These are phyloP conservation scores for Rhizopogon vinicolor DNA, from an alignment of 768 basidiomycete species.

Conservation along the genomic window DNA sequence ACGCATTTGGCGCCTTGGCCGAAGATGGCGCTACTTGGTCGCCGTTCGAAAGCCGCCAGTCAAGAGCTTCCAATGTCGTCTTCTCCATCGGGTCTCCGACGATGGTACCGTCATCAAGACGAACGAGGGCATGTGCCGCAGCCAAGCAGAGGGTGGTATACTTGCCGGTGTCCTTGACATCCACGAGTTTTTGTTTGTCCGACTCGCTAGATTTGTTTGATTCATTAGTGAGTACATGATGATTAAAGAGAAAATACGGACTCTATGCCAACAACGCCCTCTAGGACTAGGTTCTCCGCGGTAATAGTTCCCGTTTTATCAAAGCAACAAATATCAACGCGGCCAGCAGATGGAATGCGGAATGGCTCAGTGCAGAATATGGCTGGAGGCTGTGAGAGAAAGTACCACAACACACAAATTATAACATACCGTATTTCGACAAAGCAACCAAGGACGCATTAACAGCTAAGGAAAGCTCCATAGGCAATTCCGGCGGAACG, in stretches of 20 bases:
- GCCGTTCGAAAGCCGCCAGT: conserved; percentile 79
- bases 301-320: conserved; percentile 99
- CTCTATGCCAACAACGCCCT: conserved; percentile 91
- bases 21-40: conserved; percentile 64
- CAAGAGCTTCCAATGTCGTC: conserved; percentile 85
- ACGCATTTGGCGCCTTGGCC: conserved; percentile 47
- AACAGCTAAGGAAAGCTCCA: conserved; percentile 95
- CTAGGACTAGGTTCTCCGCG: conserved; percentile 89
- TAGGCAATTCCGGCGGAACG: conserved; percentile 95
- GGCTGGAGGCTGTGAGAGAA: conserved; percentile 41
- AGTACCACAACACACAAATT: neutral
- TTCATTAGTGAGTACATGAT: neutral
- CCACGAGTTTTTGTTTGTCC: conserved; percentile 63
- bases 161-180: conserved; percentile 69
- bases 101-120: conserved; percentile 88
- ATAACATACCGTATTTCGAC: conserved; percentile 77
- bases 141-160: conserved; percentile 88
- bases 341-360: conserved; percentile 92
- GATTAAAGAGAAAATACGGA: conserved; percentile 35
- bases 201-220: conserved; percentile 35
- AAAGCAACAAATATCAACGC: conserved; percentile 98
- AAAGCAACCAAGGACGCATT: conserved; percentile 92
- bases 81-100: conserved; percentile 99
- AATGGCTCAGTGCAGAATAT: conserved; percentile 99
- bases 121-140: conserved; percentile 91